Evolutionary conservation across 768 basidiomycete species (phyloP).

Genomic region (Boletus vinaceobasis): DNA sequence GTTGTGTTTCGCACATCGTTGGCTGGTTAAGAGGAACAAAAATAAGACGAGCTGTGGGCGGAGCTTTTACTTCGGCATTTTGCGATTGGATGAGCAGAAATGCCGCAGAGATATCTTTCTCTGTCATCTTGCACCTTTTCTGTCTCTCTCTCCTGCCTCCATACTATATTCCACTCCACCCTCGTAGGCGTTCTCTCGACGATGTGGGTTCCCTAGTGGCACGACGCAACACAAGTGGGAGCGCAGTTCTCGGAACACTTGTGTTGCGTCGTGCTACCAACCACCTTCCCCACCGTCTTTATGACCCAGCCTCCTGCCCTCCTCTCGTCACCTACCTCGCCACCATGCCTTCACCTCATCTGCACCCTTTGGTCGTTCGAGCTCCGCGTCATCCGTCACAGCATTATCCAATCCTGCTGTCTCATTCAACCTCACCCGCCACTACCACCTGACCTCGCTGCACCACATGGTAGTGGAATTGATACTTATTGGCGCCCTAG

Average conservation of each 20-base stretch:
- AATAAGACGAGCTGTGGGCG: not conserved
- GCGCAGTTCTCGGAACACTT: conserved; percentile 47
- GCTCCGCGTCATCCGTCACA: not conserved
- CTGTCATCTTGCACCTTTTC: not conserved
- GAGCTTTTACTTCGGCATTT: conserved; percentile 19
- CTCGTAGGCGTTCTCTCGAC: not conserved
- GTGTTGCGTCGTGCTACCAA: conserved; percentile 21
- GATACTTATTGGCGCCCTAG: not conserved
- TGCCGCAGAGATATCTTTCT: conserved; percentile 33
- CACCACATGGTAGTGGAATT: not conserved
- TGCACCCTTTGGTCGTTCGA: not conserved
- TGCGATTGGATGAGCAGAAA: conserved; percentile 39
- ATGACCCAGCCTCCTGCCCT: not conserved
- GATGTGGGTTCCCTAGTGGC: not conserved
- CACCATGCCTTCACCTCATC: too few relatives aligned
- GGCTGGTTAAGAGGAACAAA: too few relatives aligned
- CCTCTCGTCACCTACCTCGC: not conserved
- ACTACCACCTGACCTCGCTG: conserved; percentile 7
- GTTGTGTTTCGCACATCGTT: not conserved
- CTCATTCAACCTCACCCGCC: not conserved
- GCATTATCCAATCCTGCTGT: not conserved
- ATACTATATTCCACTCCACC: not conserved
- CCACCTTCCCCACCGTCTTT: not conserved
- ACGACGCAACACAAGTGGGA: conserved; percentile 36
- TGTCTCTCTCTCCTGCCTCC: not conserved